Evolutionary conservation across 2,329 filamentous ascomycete genomes (phyloP).

Genomic region (Rhinocladiella mackenziei): DNA sequence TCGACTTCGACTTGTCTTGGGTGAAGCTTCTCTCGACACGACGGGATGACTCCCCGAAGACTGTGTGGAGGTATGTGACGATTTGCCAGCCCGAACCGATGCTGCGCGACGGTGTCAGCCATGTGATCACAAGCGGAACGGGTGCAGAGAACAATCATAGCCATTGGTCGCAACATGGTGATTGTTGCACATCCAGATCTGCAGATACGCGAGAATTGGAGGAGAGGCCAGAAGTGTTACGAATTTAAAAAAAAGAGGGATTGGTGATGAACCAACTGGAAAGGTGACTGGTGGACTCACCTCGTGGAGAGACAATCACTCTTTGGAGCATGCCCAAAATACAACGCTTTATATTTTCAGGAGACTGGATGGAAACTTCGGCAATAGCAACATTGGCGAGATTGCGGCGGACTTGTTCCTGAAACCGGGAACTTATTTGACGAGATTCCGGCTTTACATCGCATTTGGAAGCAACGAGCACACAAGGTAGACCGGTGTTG

Average conservation of each 20-base stretch:
- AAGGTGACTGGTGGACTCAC: constrained; percentile 57
- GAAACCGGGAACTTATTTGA: constrained; percentile 64
- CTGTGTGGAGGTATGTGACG: constrained; percentile 9
- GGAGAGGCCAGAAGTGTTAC: not conserved
- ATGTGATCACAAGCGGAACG: not conserved
- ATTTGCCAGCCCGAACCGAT: constrained; percentile 11
- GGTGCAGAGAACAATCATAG: not conserved
- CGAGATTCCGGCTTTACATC: constrained; percentile 68
- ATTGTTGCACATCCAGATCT: not conserved
- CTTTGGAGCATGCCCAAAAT: constrained; percentile 70
- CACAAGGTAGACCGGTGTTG: constrained; percentile 53
- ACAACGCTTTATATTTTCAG: constrained; percentile 70
- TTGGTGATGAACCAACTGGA: constrained; percentile 2
- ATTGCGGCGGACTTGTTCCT: constrained; percentile 60
- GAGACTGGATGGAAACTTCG: constrained; percentile 65
- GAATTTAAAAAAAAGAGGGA: not conserved
- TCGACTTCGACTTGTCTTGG: constrained; percentile 22
- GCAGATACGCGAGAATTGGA: constrained; percentile 5
- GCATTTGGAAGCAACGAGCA: constrained; percentile 86
- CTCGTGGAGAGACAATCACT: constrained; percentile 63
- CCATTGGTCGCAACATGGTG: not conserved
- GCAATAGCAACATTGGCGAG: constrained; percentile 68
- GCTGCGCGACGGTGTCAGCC: constrained; percentile 7
- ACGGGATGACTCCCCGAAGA: constrained; percentile 9
- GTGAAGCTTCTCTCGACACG: constrained; percentile 18